Percentiles rank a stretch among this genome's conserved stretches.
Evolutionary conservation across 1,284 basidiomycete genomes (phyloP).

Genomic region (Cronartium ribicola): DNA sequence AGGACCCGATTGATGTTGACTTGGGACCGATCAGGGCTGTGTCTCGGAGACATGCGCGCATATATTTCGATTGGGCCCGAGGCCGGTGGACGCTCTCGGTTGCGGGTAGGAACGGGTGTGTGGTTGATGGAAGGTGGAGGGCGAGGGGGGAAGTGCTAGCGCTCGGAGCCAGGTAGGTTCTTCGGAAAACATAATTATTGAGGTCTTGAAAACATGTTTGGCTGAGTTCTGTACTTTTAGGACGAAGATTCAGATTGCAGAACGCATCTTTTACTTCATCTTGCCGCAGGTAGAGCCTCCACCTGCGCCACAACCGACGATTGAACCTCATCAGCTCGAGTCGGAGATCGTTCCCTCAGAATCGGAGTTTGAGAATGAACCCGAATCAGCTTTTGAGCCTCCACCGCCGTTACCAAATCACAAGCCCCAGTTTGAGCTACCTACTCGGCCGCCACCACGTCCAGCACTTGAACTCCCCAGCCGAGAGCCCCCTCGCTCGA

Average conservation of each 20-base stretch:
- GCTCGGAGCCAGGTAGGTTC: constrained; percentile 69
- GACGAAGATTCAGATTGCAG: constrained; percentile 97
- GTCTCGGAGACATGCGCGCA: constrained; percentile 88
- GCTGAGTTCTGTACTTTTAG: constrained; percentile 57
- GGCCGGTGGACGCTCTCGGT: constrained; percentile 87
- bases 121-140: constrained; percentile 94
- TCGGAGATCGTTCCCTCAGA: constrained; percentile 42
- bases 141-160: constrained; percentile 78
- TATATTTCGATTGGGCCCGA: constrained; percentile 81
- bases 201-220: neutral
- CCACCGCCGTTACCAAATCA: neutral
- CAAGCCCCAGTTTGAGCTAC: neutral
- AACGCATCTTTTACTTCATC: constrained; percentile 93
- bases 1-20: constrained; percentile 68
- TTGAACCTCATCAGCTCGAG: constrained; percentile 25
- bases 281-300: constrained; percentile 60
- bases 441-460: neutral
- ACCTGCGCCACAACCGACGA: constrained; percentile 25
- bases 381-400: neutral
- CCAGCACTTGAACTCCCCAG: neutral
- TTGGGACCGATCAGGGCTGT: constrained; percentile 95
- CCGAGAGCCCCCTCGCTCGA: neutral
- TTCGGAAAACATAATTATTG: neutral
- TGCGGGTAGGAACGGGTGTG: constrained; percentile 89
- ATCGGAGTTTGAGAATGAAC: constrained; percentile 16